Conservation (phyloP, 2,329 filamentous ascomycete species). For the Fusarium sp. region DNA sequence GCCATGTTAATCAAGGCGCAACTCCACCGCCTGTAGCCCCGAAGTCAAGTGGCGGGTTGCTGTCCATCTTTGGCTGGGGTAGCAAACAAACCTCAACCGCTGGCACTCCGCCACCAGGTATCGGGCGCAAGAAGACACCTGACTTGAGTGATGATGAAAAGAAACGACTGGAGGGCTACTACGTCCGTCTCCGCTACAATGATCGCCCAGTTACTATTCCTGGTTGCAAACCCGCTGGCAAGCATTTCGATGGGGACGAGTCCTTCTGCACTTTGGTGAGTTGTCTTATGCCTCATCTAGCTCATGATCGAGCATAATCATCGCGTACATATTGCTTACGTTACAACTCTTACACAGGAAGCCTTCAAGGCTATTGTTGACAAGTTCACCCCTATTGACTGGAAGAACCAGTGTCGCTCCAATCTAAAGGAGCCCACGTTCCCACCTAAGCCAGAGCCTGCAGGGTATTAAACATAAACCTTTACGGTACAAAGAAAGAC, state of each 20-base stretch:
- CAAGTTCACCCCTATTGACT: slow-evolving; percentile 85
- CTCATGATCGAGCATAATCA: not conserved
- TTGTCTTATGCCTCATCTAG: slow-evolving; percentile 9
- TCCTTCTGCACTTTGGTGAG: slow-evolving; percentile 89
- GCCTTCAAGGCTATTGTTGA: slow-evolving; percentile 95
- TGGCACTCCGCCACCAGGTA: slow-evolving; percentile 55
- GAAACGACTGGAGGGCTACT: slow-evolving; percentile 77
- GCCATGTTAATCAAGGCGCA: slow-evolving; percentile 55
- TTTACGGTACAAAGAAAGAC: not conserved
- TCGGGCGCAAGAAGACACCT: slow-evolving; percentile 69
- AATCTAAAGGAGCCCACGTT: slow-evolving; percentile 58
- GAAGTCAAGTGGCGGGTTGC: slow-evolving; percentile 33
- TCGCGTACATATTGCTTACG: slow-evolving; percentile 17
- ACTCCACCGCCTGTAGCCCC: slow-evolving; percentile 4
- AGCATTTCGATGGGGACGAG: slow-evolving; percentile 87
- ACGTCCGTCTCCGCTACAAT: slow-evolving; percentile 91
- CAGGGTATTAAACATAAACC: slow-evolving; percentile 53
- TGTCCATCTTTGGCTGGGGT: slow-evolving; percentile 43
- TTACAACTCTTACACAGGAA: slow-evolving; percentile 59
- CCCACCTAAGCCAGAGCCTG: slow-evolving; percentile 62
- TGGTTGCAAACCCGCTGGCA: slow-evolving; percentile 80
- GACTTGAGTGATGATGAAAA: slow-evolving; percentile 69
- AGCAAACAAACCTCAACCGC: slow-evolving; percentile 28
- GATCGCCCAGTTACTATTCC: slow-evolving; percentile 85
- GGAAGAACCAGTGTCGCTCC: slow-evolving; percentile 69